Conservation (phyloP, 768 basidiomycete species). For the Mycena chlorophos region DNA sequence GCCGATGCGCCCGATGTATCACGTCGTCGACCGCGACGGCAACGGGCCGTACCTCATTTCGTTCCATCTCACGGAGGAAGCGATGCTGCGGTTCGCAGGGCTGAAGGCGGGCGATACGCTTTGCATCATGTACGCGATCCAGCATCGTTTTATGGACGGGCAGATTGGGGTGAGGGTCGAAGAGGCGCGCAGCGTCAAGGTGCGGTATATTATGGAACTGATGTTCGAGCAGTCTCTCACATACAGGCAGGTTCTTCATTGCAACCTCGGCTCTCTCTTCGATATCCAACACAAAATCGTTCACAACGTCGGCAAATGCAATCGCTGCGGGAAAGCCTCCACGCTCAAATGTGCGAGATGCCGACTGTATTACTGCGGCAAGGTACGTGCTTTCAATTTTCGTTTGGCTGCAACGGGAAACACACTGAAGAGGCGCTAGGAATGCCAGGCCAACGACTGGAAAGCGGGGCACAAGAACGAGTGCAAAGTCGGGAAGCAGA, state of each 20-base stretch:
- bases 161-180: slow-evolving; percentile 30
- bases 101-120: slow-evolving; percentile 26
- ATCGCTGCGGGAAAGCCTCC: slow-evolving; percentile 1
- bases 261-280: slow-evolving; percentile 21
- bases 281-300: slow-evolving; percentile 19
- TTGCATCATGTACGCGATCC: slow-evolving; percentile 31
- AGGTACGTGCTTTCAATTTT: slow-evolving; percentile 17
- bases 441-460: slow-evolving; percentile 28
- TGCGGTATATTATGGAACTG: no score
- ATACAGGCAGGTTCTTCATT: slow-evolving; percentile 24
- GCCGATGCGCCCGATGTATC: slow-evolving; percentile 24
- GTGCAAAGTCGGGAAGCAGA: slow-evolving; percentile 25
- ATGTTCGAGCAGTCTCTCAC: no score
- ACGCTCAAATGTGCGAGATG: slow-evolving; percentile 11
- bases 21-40: slow-evolving; percentile 29
- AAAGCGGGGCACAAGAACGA: slow-evolving; percentile 26
- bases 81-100: slow-evolving; percentile 6
- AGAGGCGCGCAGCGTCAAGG: slow-evolving; percentile 27
- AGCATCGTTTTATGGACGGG: slow-evolving; percentile 30
- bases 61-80: slow-evolving; percentile 25
- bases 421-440: slow-evolving; percentile 8
- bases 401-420: not conserved
- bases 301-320: slow-evolving; percentile 1
- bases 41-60: slow-evolving; percentile 23
- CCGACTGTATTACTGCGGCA: slow-evolving; percentile 26